Evolutionary conservation across 2,329 filamentous ascomycete species (phyloP), one percentile per base, ranked within the genome.

Genomic region (Botryotinia globosa): DNA sequence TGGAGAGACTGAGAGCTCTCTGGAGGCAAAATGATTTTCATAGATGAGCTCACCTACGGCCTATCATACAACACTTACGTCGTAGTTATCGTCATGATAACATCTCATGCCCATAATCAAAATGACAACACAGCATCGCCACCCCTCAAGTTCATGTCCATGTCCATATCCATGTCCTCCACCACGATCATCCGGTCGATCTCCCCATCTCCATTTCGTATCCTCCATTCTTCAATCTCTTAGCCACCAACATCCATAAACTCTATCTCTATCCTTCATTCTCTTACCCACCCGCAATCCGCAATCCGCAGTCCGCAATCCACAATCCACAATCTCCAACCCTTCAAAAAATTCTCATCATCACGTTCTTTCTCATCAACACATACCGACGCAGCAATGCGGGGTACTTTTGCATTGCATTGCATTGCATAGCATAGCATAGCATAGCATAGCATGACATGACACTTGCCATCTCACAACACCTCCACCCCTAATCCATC

Each of bases 361-460:
- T 63, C 61, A 63, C 61, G 61, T 39, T 42, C 61, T 39, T 42
- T 63, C 61, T 6, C 37, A 42, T 54, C 48, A 62, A 62, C 39
- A 63, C 61, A 63, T 44, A 42, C n/a, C 61, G 61, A 63, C 61
- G 37, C 61, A 63, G 37, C 8, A 63, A 63, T 63, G 61, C 61
- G 61, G 61, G 61, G 61, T 63, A 63, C 61, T 42, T 44, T 2
- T 62, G 34, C 59, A 62, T 42, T 63, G 61, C 61, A 56, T 56
- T 6, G 4, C 51, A 56, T 56, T n/a, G n/a, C n/a, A n/a, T n/a
- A n/a, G n/a, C n/a, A n/a, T n/a, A n/a, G n/a, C n/a, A n/a, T n/a
- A n/a, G 34, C 59, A 62, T 42, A 44, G 61, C 61, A 56, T 56
- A 14, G 4, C 51, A 56, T 56, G 51, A 56, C 51, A 56, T 56